Evolutionary conservation across 805 yeast genomes (phyloP), one percentile per base, ranked within the genome.

Genomic region (Myxozyma mucilagina): DNA sequence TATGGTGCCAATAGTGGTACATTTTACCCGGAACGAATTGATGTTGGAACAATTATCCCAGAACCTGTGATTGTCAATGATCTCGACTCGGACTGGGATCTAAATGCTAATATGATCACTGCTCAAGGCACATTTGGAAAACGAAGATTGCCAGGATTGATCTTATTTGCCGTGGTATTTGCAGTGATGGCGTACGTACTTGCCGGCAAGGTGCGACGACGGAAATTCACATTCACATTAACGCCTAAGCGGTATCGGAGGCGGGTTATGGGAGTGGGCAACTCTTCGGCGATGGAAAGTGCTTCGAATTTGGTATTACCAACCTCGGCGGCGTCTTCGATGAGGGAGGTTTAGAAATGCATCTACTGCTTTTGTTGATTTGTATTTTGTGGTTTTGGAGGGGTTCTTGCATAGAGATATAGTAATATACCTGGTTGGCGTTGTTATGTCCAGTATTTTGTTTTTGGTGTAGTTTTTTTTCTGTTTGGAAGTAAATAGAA

Each of bases 201-300:
- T 34, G 43, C 42, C 10, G 67, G 67, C 41, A 61, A 57, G 32
- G 53, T 53, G 13, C 58, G 62, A 10, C 57, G 67, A 24, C 54
- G 61, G 18, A 47, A 35, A 16, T 45, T 63, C 53, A 57, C 63
- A 34, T 61, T 53, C 47, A 18, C 61, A 16, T 45, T 63, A 14
- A 43, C 65, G 16, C 62, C 67, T 16, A 57, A 56, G 44, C 49
- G 60, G 47, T 57, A 57, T 51, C 64, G 65, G 20, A 49, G 67
- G 35, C 56, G 67, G 3, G 61, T 63, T 13, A 16, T 52, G 11
- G 62, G 54, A 16, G 44, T 39, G 18, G 59, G 34, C 3, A 42
- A 34, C 31, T 20, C 43, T 4, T 35, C 43, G 20, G 53, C 41
- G 32, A 35, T 38, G 44, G 59, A 47, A 32, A 48, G 48, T 24